Base-by-base conservation (phyloP, 768 basidiomycete species). In the Termitomyces sp. region DNA sequence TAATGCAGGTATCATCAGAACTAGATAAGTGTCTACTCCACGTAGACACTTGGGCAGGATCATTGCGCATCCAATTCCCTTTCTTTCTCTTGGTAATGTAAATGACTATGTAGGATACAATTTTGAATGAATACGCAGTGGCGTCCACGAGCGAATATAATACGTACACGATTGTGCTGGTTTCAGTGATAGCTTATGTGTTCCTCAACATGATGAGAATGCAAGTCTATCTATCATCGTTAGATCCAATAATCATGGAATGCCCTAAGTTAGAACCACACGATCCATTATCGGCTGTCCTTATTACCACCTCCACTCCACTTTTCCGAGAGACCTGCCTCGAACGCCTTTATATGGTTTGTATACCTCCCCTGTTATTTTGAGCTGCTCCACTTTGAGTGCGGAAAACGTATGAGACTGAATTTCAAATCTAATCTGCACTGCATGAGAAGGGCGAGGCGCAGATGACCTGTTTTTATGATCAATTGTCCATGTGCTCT, bases 311-410 rank as follows among this genome's bases (percentile, higher is more conserved):
- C 81, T 74, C 80, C 81, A 92, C 70, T 93, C 92, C 4, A 92
- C 75, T 54, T 81, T 79, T 1, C 87, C 90, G n/a, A 74, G 68
- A 33, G 82, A 81, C 42, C 79, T 76, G 46, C 86, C 84, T 66
- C 93, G 77, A 52, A 97, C 88, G 16, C 94, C 94, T 70, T 95
- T 96, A 74, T 90, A 97, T 12, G 90, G 90, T 71, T 95, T 96
- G 71, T 95, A 95, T 12, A 71, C 72, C 69, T 94, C 92, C 13
- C 88, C 86, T 1, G 73, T 85, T 28, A 92, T 74, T 70, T 86
- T 92, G 45, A 96, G 80, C 64, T 94, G 89, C 58, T 94, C 91
- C 4, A 96, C 86, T 65, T 89, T 91, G 47, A 96, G 75, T 20
- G 88, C 80, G 6, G 92, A 92, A 69, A 87, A 91, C 36, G 85